A percentile compares a stretch with the other conserved stretches of the same genome.
Conservation (phyloP, 2,329 filamentous ascomycete species). For the Aspergillus novoparasiticus region DNA sequence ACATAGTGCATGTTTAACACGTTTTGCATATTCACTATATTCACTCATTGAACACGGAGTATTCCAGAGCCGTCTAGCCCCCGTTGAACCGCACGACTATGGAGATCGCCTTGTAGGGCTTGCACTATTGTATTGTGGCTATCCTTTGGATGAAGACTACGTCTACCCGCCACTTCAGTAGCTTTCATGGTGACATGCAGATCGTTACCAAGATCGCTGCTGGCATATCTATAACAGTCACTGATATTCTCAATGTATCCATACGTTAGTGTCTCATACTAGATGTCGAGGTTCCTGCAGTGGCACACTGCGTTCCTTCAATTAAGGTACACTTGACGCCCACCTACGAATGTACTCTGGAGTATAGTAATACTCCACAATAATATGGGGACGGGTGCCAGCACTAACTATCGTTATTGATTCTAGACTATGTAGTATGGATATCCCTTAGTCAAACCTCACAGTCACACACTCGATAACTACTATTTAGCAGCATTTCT, state of each 20-base stretch:
- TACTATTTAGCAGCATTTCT: not conserved
- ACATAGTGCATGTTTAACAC: not conserved
- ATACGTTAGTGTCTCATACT: not conserved
- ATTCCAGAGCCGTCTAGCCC: not conserved
- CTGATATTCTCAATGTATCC: not conserved
- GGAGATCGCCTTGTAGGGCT: not conserved
- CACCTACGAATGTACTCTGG: too few species aligned
- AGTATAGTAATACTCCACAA: not conserved
- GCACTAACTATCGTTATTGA: not conserved
- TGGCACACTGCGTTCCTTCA: not conserved
- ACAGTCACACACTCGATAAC: not conserved
- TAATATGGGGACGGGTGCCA: not conserved
- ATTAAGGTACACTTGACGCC: not conserved
- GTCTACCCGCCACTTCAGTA: not conserved
- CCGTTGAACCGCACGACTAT: not conserved
- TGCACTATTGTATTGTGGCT: not conserved
- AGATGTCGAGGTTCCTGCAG: not conserved
- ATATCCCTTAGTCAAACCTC: not conserved
- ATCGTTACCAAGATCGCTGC: not conserved
- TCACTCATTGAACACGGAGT: too few species aligned
- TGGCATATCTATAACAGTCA: not conserved
- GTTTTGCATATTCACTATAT: too few species aligned
- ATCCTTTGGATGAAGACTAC: not conserved
- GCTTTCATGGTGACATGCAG: not conserved
- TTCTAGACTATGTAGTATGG: not conserved